These are phyloP conservation scores for Fusarium nematophilum DNA, from an alignment of 2,329 filamentous ascomycete genomes.

Conservation along the genomic window DNA sequence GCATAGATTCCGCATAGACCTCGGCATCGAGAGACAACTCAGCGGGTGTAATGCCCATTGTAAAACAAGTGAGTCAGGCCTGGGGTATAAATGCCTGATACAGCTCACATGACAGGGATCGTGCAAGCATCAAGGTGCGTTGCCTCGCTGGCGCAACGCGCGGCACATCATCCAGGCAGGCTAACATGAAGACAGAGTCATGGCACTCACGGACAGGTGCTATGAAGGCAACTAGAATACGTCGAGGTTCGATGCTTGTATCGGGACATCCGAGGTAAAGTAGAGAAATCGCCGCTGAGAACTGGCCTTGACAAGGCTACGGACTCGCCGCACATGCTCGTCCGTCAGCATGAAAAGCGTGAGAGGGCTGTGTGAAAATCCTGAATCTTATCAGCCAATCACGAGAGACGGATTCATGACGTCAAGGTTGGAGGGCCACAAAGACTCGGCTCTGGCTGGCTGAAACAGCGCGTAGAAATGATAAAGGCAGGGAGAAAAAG, in stretches of 20 bases:
- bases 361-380: slow-evolving; percentile 34
- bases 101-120: slow-evolving; percentile 29
- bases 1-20: not conserved
- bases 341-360: slow-evolving; percentile 23
- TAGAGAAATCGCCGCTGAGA: not conserved
- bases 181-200: too few relatives aligned
- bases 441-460: slow-evolving; percentile 7
- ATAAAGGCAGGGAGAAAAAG: not conserved
- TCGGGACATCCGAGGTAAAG: slow-evolving; percentile 16
- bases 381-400: slow-evolving; percentile 36
- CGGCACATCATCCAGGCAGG: slow-evolving; percentile 22
- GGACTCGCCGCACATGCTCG: slow-evolving; percentile 32
- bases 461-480: not conserved
- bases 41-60: slow-evolving; percentile 1
- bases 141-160: slow-evolving; percentile 25
- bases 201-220: too few relatives aligned
- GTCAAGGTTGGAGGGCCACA: slow-evolving; percentile 29
- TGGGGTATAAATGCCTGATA: slow-evolving; percentile 27
- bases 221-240: slow-evolving; percentile 17
- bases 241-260: not conserved
- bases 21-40: not conserved
- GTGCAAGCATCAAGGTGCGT: slow-evolving; percentile 8
- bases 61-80: slow-evolving; percentile 1
- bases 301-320: slow-evolving; percentile 7
- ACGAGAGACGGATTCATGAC: slow-evolving; percentile 37